phyloP scores from a whole-genome alignment of 164 flowering plant genomes.

The Piper betle region DNA sequence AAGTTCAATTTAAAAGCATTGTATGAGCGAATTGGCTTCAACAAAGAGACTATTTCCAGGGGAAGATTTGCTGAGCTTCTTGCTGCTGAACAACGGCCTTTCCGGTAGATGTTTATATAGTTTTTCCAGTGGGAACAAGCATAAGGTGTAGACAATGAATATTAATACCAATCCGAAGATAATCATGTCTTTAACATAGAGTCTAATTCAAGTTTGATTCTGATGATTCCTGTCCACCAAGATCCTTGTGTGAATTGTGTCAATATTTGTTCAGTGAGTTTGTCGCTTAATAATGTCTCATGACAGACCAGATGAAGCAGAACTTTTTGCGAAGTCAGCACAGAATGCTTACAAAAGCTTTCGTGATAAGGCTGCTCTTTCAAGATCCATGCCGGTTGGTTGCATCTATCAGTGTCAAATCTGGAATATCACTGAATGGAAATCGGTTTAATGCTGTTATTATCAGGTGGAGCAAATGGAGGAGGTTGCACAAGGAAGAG shows the following conservation, averaged over 20 bases:
- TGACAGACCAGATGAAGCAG: slow-evolving; percentile 84
- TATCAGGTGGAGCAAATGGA: slow-evolving; percentile 80
- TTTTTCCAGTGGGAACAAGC: neutral
- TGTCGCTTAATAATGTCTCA: no score
- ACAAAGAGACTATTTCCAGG: slow-evolving; percentile 83
- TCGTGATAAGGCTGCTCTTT: slow-evolving; percentile 86
- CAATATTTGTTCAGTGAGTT: no score
- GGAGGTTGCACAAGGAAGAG: slow-evolving; percentile 88
- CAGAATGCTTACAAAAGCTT: slow-evolving; percentile 60
- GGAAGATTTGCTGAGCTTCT: slow-evolving; percentile 82
- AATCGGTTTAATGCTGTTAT: neutral
- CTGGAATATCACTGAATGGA: neutral
- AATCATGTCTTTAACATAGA: no score
- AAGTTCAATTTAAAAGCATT: slow-evolving; percentile 62
- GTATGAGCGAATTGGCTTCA: slow-evolving; percentile 86
- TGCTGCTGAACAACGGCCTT: slow-evolving; percentile 78
- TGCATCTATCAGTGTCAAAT: slow-evolving; percentile 1
- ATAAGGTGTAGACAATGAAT: neutral
- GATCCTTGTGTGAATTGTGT: no score
- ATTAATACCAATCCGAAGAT: no score
- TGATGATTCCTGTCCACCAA: no score
- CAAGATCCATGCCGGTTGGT: slow-evolving; percentile 88
- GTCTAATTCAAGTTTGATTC: no score
- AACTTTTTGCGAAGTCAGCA: slow-evolving; percentile 78
- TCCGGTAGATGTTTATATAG: slow-evolving; percentile 31